Conservation (phyloP, 768 basidiomycete genomes). For the Boletus edulis region DNA sequence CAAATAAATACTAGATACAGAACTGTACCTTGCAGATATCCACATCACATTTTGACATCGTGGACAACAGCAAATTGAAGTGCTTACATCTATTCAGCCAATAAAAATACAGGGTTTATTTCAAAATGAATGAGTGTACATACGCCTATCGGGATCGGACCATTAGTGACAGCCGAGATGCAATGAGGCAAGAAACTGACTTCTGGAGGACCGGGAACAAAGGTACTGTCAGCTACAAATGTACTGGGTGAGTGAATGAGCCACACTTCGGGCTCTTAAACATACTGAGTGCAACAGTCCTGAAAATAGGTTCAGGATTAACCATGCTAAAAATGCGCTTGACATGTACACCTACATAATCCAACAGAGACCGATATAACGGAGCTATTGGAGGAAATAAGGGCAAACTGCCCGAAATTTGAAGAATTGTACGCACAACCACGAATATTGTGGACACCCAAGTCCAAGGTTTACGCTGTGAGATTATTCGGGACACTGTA, state of each 20-base stretch:
- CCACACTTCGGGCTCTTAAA: not conserved
- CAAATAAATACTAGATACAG: not conserved
- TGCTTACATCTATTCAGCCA: not conserved
- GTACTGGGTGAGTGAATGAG: not conserved
- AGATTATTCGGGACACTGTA: not conserved
- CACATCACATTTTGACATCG: too few relatives aligned
- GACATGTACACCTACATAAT: not conserved
- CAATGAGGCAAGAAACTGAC: not conserved
- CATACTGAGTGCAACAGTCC: not conserved
- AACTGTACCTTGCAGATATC: not conserved
- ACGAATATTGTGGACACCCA: not conserved
- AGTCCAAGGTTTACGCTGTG: not conserved
- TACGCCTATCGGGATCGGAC: not conserved
- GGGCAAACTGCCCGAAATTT: not conserved
- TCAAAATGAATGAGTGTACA: not conserved
- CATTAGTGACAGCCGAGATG: not conserved
- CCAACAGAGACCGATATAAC: too few relatives aligned
- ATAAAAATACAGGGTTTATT: not conserved
- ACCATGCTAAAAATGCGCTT: not conserved
- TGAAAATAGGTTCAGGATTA: not conserved
- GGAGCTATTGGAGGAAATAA: not conserved
- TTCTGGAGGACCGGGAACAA: not conserved
- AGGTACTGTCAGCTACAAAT: not conserved
- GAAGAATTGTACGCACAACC: not conserved
- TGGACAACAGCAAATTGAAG: not conserved